Percentiles rank a stretch among this genome's conserved stretches.
Evolutionary conservation across 192 early-diverging fungal genomes (phyloP).

Genomic region (Gamsiella multidivaricata): DNA sequence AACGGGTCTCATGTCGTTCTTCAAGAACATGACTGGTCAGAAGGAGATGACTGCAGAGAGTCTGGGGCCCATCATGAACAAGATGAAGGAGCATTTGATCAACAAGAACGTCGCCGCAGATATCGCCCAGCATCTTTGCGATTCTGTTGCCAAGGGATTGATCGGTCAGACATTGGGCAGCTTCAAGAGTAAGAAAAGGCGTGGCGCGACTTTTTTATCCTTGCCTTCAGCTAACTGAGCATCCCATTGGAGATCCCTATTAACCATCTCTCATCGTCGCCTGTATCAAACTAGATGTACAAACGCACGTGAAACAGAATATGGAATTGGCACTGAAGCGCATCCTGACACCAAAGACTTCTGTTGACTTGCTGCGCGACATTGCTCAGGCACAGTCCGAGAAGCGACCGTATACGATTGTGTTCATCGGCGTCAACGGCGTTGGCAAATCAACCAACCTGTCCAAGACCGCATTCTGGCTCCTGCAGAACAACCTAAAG

Average conservation of each 20-base stretch:
- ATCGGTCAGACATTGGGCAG: constrained; percentile 79
- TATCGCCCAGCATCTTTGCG: constrained; percentile 86
- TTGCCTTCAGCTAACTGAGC: neutral
- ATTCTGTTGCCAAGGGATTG: constrained; percentile 77
- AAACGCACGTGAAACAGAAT: constrained; percentile 74
- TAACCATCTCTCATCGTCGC: neutral
- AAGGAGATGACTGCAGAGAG: constrained; percentile 76
- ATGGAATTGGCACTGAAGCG: constrained; percentile 89
- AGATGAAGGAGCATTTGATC: constrained; percentile 92
- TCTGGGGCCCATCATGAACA: constrained; percentile 83
- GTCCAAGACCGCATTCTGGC: constrained; percentile 95
- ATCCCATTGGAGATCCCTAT: no score
- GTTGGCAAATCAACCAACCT: constrained; percentile 94
- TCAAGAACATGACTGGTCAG: constrained; percentile 77
- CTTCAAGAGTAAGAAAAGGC: constrained; percentile 76
- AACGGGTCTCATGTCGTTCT: constrained; percentile 73
- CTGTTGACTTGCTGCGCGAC: constrained; percentile 91
- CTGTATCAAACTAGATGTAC: constrained; percentile 56
- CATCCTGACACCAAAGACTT: constrained; percentile 90
- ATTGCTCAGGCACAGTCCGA: constrained; percentile 76
- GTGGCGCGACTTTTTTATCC: neutral
- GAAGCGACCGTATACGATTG: constrained; percentile 86
- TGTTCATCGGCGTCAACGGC: constrained; percentile 96
- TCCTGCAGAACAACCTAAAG: constrained; percentile 89
- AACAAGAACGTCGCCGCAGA: constrained; percentile 94